A percentile compares a stretch with the other conserved stretches of the same genome.
phyloP scores from a whole-genome alignment of 306 rosid genomes.

The Cicer arietinum region DNA sequence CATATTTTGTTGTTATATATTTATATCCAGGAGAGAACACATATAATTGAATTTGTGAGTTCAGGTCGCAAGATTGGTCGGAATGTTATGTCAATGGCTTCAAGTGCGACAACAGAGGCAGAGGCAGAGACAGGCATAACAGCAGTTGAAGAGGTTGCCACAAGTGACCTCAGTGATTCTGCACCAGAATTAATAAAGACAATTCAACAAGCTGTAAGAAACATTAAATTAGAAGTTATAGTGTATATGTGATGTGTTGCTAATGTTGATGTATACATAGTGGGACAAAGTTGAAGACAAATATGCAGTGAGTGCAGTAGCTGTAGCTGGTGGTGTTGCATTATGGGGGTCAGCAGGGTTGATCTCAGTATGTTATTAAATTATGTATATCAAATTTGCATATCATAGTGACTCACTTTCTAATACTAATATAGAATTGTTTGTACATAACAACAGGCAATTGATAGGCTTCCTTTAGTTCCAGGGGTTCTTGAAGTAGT shows the following conservation, averaged over 20 bases:
- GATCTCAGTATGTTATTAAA: constrained; percentile 60
- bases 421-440: no score
- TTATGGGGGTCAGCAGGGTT: constrained; percentile 75
- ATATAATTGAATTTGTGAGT: neutral
- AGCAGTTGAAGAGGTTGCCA: constrained; percentile 57
- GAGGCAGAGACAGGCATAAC: constrained; percentile 57
- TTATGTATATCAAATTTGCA: neutral
- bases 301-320: constrained; percentile 84
- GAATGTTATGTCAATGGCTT: constrained; percentile 76
- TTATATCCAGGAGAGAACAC: neutral
- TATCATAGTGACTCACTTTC: neutral
- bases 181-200: constrained; percentile 82
- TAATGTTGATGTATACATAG: constrained; percentile 19
- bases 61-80: constrained; percentile 79
- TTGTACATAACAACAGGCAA: constrained; percentile 59
- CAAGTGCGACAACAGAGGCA: constrained; percentile 69
- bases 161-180: constrained; percentile 36
- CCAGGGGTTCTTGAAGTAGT: constrained; percentile 92
- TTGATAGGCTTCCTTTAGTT: constrained; percentile 91
- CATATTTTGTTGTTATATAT: neutral
- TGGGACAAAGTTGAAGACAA: constrained; percentile 98
- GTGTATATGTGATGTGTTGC: neutral
- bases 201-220: constrained; percentile 72
- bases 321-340: constrained; percentile 69
- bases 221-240: neutral